phyloP scores from a whole-genome alignment of 2,329 filamentous ascomycete species.

The Thelonectria olida region DNA sequence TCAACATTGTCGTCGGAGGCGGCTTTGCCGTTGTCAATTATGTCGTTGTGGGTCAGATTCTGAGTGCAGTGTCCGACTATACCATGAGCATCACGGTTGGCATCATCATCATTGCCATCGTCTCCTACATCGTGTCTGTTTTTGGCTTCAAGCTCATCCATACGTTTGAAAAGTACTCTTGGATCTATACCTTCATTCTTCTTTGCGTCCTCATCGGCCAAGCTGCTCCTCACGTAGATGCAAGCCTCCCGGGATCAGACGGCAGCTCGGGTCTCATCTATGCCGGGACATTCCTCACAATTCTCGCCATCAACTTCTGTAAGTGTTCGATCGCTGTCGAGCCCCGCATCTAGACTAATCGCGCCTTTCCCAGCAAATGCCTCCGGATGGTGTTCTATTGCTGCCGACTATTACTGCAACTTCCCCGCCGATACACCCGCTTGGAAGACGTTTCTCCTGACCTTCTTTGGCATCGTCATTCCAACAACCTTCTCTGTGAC shows the following conservation, averaged over 20 bases:
- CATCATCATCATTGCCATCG: background rate
- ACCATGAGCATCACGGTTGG: background rate
- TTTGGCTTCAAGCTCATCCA: constrained; percentile 1
- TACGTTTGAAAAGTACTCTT: background rate
- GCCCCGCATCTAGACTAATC: background rate
- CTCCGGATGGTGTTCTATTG: too few relatives aligned
- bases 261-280: too few relatives aligned
- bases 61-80: background rate
- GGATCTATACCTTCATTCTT: background rate
- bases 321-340: too few relatives aligned
- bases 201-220: background rate
- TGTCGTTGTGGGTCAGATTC: background rate
- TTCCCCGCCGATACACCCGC: too few relatives aligned
- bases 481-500: constrained; percentile 4
- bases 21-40: background rate
- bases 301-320: too few relatives aligned
- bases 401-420: constrained; percentile 4
- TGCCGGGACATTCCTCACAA: too few relatives aligned
- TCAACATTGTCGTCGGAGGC: background rate
- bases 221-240: background rate
- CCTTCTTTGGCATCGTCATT: background rate
- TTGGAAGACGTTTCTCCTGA: background rate
- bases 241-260: background rate
- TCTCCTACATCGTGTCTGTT: background rate
- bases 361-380: too few relatives aligned